Evolutionary conservation across 1,139 yeast genomes (phyloP).

Genomic region (Scheffersomyces cryptocercus): DNA sequence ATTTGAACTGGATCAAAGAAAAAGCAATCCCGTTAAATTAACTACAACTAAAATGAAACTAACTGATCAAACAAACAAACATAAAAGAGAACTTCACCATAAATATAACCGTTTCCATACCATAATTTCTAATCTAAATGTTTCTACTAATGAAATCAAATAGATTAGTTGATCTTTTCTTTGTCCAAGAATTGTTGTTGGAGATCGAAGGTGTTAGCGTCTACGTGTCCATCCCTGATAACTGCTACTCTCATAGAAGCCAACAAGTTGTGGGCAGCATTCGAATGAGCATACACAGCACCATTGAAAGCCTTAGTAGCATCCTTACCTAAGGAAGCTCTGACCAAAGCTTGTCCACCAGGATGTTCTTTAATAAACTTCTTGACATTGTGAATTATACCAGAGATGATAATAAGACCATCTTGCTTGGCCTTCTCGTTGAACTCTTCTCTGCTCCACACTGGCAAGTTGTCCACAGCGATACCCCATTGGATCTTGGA

Average conservation of each 20-base stretch:
- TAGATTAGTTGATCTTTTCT: conserved; percentile 24
- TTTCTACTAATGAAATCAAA: neutral
- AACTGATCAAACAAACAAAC: too few species aligned
- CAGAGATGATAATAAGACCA: conserved; percentile 78
- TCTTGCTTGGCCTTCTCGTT: conserved; percentile 59
- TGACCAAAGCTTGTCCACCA: conserved; percentile 90
- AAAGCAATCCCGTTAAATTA: too few species aligned
- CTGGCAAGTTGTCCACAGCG: conserved; percentile 79
- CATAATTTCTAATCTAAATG: too few species aligned
- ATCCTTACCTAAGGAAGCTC: conserved; percentile 90
- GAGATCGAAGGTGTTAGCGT: conserved; percentile 50
- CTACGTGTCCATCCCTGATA: conserved; percentile 64
- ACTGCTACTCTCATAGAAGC: conserved; percentile 97
- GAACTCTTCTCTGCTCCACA: conserved; percentile 87
- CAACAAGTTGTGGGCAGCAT: conserved; percentile 94
- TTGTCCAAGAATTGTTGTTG: conserved; percentile 54
- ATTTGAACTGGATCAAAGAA: too few species aligned
- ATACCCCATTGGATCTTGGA: conserved; percentile 89
- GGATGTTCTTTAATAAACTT: conserved; percentile 90
- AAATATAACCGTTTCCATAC: too few species aligned
- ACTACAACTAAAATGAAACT: too few species aligned
- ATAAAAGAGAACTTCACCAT: too few species aligned
- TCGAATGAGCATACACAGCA: conserved; percentile 95
- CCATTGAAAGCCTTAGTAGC: conserved; percentile 98
- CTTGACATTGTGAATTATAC: conserved; percentile 91